A percentile compares a stretch with the other conserved stretches of the same genome.
Evolutionary conservation across 371 early-diverging fungal species (phyloP).

Genomic region (Mucor circinelloides): DNA sequence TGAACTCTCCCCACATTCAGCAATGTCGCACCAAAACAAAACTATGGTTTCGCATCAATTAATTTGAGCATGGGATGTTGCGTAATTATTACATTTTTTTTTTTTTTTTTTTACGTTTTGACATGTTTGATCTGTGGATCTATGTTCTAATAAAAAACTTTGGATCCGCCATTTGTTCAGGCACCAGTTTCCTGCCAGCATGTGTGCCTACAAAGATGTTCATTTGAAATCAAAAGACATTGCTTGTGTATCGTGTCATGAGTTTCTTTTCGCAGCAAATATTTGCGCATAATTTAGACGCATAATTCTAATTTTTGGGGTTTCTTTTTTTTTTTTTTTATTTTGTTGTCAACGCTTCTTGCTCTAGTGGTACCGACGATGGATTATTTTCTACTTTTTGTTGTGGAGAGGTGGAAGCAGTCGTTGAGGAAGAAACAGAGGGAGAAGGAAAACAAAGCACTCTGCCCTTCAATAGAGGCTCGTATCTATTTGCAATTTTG

Average conservation of each 20-base stretch:
- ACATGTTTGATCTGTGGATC: too few species aligned
- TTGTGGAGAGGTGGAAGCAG: too few species aligned
- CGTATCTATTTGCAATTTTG: conserved; percentile 20
- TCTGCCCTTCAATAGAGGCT: conserved; percentile 46
- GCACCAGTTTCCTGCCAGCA: neutral
- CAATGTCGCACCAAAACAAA: neutral
- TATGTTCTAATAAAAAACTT: too few species aligned
- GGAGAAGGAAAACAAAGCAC: conserved; percentile 34
- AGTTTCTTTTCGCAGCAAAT: neutral
- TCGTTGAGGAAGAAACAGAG: neutral
- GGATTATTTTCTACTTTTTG: neutral
- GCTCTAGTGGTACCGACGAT: neutral
- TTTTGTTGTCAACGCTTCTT: neutral
- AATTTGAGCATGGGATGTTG: neutral
- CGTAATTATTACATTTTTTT: too few species aligned
- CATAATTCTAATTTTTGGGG: neutral
- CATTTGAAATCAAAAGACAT: neutral
- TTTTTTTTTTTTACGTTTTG: too few species aligned
- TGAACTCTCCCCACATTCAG: neutral
- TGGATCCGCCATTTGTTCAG: neutral
- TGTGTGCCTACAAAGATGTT: too few species aligned
- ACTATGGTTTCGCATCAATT: neutral
- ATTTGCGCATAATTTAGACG: neutral
- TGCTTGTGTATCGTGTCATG: neutral
- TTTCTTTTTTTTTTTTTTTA: neutral